phyloP scores from a whole-genome alignment of 2,329 filamentous ascomycete genomes.

The Diaporthe sp. region DNA sequence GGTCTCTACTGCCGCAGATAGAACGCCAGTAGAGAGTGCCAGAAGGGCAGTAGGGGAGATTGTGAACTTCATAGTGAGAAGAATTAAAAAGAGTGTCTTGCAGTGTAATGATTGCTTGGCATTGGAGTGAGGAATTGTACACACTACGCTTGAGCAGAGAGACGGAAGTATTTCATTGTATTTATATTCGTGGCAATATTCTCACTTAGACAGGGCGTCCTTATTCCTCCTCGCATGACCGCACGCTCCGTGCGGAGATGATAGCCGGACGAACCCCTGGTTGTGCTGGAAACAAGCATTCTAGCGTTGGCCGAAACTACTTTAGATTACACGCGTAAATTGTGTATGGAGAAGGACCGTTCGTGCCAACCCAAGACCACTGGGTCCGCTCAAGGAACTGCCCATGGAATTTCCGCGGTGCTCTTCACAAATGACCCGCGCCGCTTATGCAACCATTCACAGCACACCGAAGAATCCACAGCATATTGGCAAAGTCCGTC shows the following conservation, averaged over 20 bases:
- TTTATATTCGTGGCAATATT: background rate
- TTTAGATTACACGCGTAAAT: background rate
- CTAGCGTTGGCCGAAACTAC: background rate
- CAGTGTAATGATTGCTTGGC: background rate
- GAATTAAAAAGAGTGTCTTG: background rate
- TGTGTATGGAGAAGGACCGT: conserved; percentile 7
- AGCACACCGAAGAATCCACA: background rate
- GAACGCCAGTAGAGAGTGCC: background rate
- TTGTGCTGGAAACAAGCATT: conserved; percentile 3
- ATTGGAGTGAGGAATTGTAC: background rate
- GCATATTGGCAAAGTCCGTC: background rate
- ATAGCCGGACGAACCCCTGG: background rate
- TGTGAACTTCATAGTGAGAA: background rate
- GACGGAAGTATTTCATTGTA: background rate
- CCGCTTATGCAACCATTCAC: background rate
- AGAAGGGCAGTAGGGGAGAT: background rate
- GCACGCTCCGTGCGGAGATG: conserved; percentile 8
- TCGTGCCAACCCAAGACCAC: background rate
- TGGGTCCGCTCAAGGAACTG: background rate
- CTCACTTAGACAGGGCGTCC: too few relatives aligned
- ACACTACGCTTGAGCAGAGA: fast-evolving
- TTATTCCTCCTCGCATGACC: background rate
- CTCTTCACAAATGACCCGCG: background rate
- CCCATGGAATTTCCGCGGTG: background rate
- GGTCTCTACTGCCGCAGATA: background rate